phyloP scores from a whole-genome alignment of 345 rosid genomes.

The Camelina neglecta region DNA sequence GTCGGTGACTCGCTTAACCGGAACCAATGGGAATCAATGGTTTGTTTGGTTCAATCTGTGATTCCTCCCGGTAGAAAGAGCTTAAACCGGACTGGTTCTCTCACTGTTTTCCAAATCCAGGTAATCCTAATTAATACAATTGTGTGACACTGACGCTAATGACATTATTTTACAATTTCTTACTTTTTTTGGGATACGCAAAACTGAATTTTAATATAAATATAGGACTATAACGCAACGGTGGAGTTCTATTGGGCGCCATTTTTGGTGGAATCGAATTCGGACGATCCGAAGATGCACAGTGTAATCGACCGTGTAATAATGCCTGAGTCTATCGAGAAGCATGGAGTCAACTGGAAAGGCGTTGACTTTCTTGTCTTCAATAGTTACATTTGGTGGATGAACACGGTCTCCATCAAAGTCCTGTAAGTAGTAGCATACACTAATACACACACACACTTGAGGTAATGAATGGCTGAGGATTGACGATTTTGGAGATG shows the following conservation, averaged over 20 bases:
- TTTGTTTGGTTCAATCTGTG: slow-evolving; percentile 88
- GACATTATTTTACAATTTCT: neutral
- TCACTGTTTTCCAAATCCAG: slow-evolving; percentile 73
- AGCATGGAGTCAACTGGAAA: slow-evolving; percentile 86
- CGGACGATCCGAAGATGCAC: slow-evolving; percentile 81
- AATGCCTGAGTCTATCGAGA: slow-evolving; percentile 82
- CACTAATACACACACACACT: neutral
- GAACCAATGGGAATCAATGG: slow-evolving; percentile 99
- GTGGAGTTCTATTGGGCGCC: slow-evolving; percentile 99
- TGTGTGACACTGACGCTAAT: slow-evolving; percentile 12
- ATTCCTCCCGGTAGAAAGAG: slow-evolving; percentile 69
- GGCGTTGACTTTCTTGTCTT: slow-evolving; percentile 83
- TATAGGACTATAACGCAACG: slow-evolving; percentile 85
- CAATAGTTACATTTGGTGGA: slow-evolving; percentile 98
- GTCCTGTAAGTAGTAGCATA: slow-evolving; percentile 60
- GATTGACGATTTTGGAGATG: slow-evolving; percentile 48
- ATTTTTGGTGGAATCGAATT: slow-evolving; percentile 88
- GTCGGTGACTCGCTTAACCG: slow-evolving; percentile 97
- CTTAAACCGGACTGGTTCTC: slow-evolving; percentile 67
- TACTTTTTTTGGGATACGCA: neutral
- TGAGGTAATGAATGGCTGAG: slow-evolving; percentile 36
- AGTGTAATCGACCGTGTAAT: slow-evolving; percentile 75
- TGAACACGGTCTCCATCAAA: slow-evolving; percentile 83
- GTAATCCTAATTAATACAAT: slow-evolving; percentile 41
- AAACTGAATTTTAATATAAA: neutral